Base-by-base conservation (phyloP, 2,329 filamentous ascomycete genomes). In the Pyrenochaeta sp. region DNA sequence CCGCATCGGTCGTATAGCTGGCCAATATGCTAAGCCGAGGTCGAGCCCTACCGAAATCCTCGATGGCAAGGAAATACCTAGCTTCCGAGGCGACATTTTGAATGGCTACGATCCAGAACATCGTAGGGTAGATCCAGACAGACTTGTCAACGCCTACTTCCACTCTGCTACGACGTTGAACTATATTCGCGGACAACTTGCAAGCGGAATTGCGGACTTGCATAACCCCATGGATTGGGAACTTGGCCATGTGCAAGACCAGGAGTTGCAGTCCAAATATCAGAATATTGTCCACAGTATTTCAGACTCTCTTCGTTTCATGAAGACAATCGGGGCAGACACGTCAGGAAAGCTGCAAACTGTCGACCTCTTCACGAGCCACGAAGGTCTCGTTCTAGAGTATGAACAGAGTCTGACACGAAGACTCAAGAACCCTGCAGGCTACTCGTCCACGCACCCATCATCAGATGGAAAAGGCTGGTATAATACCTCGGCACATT, bases 201-300 rank as follows among this genome's bases (percentile, higher is more conserved):
- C 88, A 1, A 92, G 90, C 3, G 94, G 94, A 11, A 89, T 99
- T 52, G 94, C 94, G 5, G 94, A 99, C 69, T 80, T 99, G 32
- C 92, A 96, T 74, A 88, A 89, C 14, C 94, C 94, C 0, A 79
- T 99, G 20, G 90, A 97, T 77, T 99, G 94, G 94, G 88, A 87
- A 11, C 82, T 99, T 2, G 93, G 92, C 30, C 93, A 97, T 66
- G 91, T 97, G 26, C 85, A 85, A 57, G 90, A 96, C 61, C 86
- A 89, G 1, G 81, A 82, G 20, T 82, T 97, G 48, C 92, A 94
- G 73, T 80, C 85, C 32, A 92, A 94, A 73, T 99, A 99, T 78
- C 84, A 87, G 29, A 77, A 81, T 32, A 96, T 96, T 42, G 92
- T 96, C 14, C 80, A 80, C 47, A 91, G 90, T 51, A 91, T 99